Evolutionary conservation across 2,329 filamentous ascomycete genomes (phyloP).

Genomic region (Paradendryphiella salina): DNA sequence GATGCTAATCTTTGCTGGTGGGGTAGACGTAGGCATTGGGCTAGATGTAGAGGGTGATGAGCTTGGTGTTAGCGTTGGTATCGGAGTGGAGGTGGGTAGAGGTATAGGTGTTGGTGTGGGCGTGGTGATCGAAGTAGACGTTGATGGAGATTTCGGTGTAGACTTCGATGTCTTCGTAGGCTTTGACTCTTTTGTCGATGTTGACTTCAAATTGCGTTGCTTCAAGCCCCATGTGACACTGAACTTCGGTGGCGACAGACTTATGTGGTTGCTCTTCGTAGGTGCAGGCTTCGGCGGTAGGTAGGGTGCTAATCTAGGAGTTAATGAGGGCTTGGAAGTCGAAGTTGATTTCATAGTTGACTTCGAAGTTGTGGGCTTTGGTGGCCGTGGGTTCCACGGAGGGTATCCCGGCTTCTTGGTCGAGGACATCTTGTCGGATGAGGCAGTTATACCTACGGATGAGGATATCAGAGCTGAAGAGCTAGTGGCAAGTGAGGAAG

Average conservation of each 20-base stretch:
- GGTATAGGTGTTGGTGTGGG: slow-evolving; percentile 9
- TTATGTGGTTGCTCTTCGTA: slow-evolving; percentile 11
- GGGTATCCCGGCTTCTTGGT: slow-evolving; percentile 18
- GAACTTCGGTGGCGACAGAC: slow-evolving; percentile 13
- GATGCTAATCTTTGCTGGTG: slow-evolving; percentile 16
- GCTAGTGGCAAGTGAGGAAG: neutral
- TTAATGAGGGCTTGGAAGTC: slow-evolving; percentile 1
- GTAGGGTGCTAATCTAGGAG: slow-evolving; percentile 3
- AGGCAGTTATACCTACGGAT: neutral
- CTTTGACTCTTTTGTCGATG: slow-evolving; percentile 4
- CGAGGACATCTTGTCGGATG: slow-evolving; percentile 4
- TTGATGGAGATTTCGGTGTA: slow-evolving; percentile 4
- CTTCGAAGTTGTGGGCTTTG: slow-evolving; percentile 13
- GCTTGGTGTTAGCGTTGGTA: slow-evolving; percentile 3
- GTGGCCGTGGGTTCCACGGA: slow-evolving; percentile 14
- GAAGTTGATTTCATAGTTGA: neutral
- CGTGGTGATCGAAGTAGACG: slow-evolving; percentile 9
- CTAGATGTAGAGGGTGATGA: neutral
- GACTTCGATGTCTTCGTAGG: slow-evolving; percentile 4
- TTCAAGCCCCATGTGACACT: slow-evolving; percentile 20
- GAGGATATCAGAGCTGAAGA: too few species aligned
- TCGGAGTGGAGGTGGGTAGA: slow-evolving; percentile 9
- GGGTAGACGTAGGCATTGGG: slow-evolving; percentile 2
- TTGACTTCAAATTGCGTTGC: slow-evolving; percentile 8
- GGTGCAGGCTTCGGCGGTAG: slow-evolving; percentile 4